Evolutionary conservation across 1,284 basidiomycete genomes (phyloP).

Genomic region (Earliella scabrosa): DNA sequence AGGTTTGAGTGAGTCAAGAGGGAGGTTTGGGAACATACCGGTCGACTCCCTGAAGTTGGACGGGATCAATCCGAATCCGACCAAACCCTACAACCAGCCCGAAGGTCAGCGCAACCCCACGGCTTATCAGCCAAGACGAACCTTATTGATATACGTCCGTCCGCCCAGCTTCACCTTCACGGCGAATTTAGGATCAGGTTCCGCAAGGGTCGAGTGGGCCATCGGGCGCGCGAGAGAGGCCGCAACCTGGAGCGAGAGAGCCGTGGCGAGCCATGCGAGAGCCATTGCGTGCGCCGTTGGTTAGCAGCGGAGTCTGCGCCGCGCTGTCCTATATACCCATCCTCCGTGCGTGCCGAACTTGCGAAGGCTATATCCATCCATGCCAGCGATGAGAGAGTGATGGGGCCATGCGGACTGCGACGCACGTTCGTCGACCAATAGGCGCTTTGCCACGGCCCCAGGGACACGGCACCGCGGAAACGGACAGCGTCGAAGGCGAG

Average conservation of each 20-base stretch:
- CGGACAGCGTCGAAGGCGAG: no score
- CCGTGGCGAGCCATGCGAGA: constrained; percentile 5
- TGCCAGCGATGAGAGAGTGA: no score
- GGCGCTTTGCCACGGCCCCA: no score
- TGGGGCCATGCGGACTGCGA: no score
- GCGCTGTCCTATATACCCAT: not conserved
- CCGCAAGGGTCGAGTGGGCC: not conserved
- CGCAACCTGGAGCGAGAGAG: constrained; percentile 11
- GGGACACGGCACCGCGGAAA: no score
- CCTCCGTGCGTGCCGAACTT: no score
- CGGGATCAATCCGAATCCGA: constrained; percentile 43
- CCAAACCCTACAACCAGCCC: constrained; percentile 35
- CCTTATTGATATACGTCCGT: constrained; percentile 36
- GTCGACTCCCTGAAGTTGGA: constrained; percentile 42
- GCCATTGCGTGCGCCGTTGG: not conserved
- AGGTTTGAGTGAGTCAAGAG: not conserved
- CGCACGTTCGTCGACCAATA: no score
- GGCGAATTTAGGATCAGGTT: constrained; percentile 27
- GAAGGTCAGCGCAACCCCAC: no score
- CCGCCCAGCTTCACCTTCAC: constrained; percentile 28
- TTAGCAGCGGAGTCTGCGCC: not conserved
- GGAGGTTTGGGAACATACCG: constrained; percentile 23
- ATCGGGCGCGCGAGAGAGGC: constrained; percentile 5
- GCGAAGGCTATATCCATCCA: no score
- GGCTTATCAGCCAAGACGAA: no score